These are phyloP conservation scores for Naganishia cerealis DNA, from an alignment of 1,284 basidiomycete genomes.

Conservation along the genomic window DNA sequence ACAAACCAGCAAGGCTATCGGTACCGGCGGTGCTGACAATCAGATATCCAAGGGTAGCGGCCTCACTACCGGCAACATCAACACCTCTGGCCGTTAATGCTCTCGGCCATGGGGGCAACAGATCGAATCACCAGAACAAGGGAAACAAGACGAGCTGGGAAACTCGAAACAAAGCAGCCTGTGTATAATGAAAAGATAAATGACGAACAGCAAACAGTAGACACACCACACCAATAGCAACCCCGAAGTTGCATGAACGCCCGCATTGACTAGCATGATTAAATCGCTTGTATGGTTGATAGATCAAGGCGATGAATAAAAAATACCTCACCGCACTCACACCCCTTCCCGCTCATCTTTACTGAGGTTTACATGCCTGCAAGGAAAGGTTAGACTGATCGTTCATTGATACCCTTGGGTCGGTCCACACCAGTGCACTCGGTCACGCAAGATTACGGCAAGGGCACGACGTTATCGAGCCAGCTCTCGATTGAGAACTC, in stretches of 20 bases:
- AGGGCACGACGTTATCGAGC: too few relatives aligned
- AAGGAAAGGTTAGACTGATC: too few relatives aligned
- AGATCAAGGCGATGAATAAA: slow-evolving; percentile 10
- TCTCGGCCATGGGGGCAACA: neutral
- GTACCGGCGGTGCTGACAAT: slow-evolving; percentile 34
- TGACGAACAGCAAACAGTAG: slow-evolving; percentile 9
- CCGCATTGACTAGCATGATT: slow-evolving; percentile 15
- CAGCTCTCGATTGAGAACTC: too few relatives aligned
- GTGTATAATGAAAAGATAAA: slow-evolving; percentile 7
- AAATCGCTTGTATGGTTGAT: slow-evolving; percentile 29
- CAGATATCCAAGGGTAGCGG: slow-evolving; percentile 30
- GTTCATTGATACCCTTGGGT: too few relatives aligned
- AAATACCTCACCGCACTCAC: neutral
- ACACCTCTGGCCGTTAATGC: slow-evolving; percentile 17
- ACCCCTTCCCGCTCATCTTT: too few relatives aligned
- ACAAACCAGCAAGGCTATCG: slow-evolving; percentile 28
- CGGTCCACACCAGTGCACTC: too few relatives aligned
- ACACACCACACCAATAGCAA: neutral
- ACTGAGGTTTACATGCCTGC: too few relatives aligned
- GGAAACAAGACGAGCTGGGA: neutral
- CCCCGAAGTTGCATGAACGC: slow-evolving; percentile 5
- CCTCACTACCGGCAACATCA: slow-evolving; percentile 15
- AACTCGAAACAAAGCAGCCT: slow-evolving; percentile 14
- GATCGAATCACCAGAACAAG: neutral
- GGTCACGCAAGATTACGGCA: too few relatives aligned